phyloP scores from a whole-genome alignment of 306 rosid species.

The Adenanthera pavonina region DNA sequence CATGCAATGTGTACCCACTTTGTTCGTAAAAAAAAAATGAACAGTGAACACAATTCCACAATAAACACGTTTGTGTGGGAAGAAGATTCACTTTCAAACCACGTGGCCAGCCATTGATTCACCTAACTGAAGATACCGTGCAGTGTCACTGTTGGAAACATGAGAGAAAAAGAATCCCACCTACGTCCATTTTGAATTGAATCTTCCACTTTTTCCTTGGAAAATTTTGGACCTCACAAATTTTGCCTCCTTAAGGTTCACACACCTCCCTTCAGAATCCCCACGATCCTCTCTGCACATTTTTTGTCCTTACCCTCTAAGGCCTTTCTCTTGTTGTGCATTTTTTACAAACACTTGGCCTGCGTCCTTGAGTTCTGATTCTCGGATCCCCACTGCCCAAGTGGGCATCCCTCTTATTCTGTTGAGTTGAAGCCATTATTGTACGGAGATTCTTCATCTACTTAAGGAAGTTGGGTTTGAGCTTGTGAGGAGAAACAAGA shows the following conservation, averaged over 20 bases:
- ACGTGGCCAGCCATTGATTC: conserved; percentile 48
- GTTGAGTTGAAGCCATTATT: background rate
- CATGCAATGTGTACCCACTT: background rate
- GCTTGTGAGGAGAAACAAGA: conserved; percentile 30
- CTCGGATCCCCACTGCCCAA: conserved; percentile 33
- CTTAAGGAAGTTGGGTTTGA: background rate
- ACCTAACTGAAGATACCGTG: conserved; percentile 43
- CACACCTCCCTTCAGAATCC: conserved; percentile 50
- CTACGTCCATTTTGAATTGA: conserved; percentile 37
- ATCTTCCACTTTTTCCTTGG: conserved; percentile 41
- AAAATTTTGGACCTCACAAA: conserved; percentile 63
- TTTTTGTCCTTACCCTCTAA: conserved; percentile 41
- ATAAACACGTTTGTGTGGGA: background rate
- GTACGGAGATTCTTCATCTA: conserved; percentile 16
- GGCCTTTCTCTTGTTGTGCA: conserved; percentile 39
- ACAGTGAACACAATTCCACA: background rate
- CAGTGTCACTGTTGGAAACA: background rate
- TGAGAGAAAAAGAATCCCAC: conserved; percentile 14
- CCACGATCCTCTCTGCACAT: conserved; percentile 20
- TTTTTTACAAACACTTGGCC: conserved; percentile 31
- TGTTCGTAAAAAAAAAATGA: background rate
- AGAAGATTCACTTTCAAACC: background rate
- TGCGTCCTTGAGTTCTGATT: conserved; percentile 49
- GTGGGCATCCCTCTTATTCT: conserved; percentile 31
- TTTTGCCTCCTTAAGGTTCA: conserved; percentile 58